phyloP scores from a whole-genome alignment of 2,329 filamentous ascomycete species.

The Pseudopithomyces chartarum region DNA sequence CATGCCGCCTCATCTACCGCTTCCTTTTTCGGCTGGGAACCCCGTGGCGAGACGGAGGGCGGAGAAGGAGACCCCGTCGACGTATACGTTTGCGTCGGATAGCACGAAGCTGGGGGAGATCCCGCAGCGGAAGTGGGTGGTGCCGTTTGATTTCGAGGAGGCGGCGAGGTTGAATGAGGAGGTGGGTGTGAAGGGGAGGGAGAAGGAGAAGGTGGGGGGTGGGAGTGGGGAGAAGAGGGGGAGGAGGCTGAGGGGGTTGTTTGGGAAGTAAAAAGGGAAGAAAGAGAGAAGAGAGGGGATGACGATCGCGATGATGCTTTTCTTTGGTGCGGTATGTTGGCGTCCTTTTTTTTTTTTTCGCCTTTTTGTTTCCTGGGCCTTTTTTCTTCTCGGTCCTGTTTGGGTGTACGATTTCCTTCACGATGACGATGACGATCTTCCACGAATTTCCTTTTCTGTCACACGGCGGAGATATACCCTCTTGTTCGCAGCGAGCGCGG shows the following conservation, averaged over 20 bases:
- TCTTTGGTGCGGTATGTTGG: background rate
- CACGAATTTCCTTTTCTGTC: conserved; percentile 10
- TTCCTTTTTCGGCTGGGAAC: conserved; percentile 16
- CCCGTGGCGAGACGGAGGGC: conserved; percentile 21
- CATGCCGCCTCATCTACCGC: conserved; percentile 19
- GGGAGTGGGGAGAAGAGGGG: conserved; percentile 16
- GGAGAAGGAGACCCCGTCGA: conserved; percentile 45
- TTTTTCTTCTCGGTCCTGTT: background rate
- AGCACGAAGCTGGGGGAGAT: conserved; percentile 57
- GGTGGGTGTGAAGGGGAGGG: conserved; percentile 27
- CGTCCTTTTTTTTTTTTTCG: background rate
- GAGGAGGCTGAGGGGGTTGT: conserved; percentile 30
- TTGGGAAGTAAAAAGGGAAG: conserved; percentile 17
- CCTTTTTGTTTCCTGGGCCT: background rate
- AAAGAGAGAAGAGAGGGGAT: background rate
- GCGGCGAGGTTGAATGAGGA: conserved; percentile 49
- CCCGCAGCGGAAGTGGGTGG: conserved; percentile 50
- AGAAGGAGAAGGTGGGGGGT: conserved; percentile 34
- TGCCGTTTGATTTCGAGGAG: conserved; percentile 49
- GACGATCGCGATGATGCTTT: background rate
- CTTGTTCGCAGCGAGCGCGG: conserved; percentile 5
- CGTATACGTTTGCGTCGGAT: conserved; percentile 51
- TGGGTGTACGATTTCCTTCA: background rate
- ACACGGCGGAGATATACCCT: conserved; percentile 7
- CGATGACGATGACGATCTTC: background rate